Conservation (phyloP, 495 filamentous ascomycete genomes). For the Trichoderma gamsii region DNA sequence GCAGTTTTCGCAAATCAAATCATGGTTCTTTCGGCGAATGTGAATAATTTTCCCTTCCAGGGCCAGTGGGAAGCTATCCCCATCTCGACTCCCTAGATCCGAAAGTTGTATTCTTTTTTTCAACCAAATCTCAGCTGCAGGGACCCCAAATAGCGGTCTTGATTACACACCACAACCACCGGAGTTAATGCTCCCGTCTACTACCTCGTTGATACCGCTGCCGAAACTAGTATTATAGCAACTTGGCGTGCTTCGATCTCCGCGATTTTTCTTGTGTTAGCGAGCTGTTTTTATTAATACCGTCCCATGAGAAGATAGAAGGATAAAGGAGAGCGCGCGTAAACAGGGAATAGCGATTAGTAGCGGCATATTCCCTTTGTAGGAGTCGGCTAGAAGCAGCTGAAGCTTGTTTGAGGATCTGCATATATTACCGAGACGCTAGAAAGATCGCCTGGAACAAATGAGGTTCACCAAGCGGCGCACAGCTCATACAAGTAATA, state of each 20-base stretch:
- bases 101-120: background rate
- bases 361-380: too few relatives aligned
- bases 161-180: background rate
- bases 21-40: too few relatives aligned
- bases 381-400: background rate
- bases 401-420: background rate
- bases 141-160: background rate
- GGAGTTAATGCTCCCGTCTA: constrained; percentile 3
- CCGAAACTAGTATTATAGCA: too few relatives aligned
- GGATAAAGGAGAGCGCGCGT: background rate
- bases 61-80: background rate
- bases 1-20: too few relatives aligned
- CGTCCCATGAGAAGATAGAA: background rate
- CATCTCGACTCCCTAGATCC: background rate
- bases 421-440: background rate
- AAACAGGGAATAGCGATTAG: background rate
- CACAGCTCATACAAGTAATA: background rate
- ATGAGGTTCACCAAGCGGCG: background rate
- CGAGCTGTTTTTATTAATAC: background rate
- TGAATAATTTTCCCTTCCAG: background rate
- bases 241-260: constrained; percentile 4
- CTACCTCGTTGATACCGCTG: too few relatives aligned
- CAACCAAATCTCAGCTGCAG: background rate
- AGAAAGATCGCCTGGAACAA: background rate
- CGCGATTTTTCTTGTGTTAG: background rate